phyloP scores from a whole-genome alignment of 768 basidiomycete genomes.

The Suillus sp. region DNA sequence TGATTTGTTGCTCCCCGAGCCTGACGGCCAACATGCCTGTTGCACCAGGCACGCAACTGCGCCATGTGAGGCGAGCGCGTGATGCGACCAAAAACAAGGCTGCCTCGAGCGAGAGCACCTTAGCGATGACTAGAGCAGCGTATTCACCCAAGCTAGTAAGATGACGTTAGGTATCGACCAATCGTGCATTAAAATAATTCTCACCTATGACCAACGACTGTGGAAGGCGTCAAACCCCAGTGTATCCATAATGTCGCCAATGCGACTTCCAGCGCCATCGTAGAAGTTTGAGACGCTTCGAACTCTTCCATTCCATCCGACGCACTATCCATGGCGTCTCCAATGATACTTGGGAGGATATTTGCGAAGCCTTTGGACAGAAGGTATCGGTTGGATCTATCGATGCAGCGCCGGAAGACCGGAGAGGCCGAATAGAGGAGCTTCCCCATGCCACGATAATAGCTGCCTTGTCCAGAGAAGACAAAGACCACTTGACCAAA shows the following conservation, averaged over 20 bases:
- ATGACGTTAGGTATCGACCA: background rate
- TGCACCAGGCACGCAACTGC: constrained; percentile 42
- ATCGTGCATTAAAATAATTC: constrained; percentile 16
- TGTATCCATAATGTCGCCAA: constrained; percentile 65
- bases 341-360: constrained; percentile 45
- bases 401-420: constrained; percentile 52
- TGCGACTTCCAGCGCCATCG: constrained; percentile 65
- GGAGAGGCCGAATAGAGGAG: constrained; percentile 52
- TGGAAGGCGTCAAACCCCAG: constrained; percentile 66
- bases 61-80: constrained; percentile 58
- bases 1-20: constrained; percentile 37
- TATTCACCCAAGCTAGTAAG: constrained; percentile 70
- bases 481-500: constrained; percentile 55
- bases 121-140: constrained; percentile 65
- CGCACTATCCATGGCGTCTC: constrained; percentile 25
- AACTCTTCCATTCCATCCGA: constrained; percentile 38
- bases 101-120: constrained; percentile 55
- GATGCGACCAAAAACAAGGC: constrained; percentile 60
- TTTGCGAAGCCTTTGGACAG: constrained; percentile 51
- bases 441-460: constrained; percentile 66
- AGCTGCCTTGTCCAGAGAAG: constrained; percentile 74
- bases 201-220: constrained; percentile 74
- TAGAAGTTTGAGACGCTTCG: constrained; percentile 52
- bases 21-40: constrained; percentile 68
- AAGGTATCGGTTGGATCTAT: constrained; percentile 60